Base-by-base conservation (phyloP, 176 grass and related monocot genomes). In the Carex kokanica region DNA sequence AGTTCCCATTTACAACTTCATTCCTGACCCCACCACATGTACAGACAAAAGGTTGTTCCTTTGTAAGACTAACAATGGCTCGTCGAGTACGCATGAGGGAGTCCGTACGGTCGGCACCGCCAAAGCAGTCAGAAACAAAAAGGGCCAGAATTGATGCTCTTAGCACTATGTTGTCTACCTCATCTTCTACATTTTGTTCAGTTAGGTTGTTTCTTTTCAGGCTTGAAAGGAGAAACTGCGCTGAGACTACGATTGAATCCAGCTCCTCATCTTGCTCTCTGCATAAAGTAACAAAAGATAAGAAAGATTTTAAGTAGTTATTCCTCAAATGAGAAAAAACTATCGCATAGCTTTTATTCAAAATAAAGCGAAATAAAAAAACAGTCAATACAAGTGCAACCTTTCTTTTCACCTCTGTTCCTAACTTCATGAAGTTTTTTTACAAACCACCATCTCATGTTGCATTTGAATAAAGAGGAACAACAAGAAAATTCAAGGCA, bases 81-180 rank as follows among this genome's bases (percentile, higher is more conserved):
- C 93, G 87, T 34, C 86, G 78, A 59, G 89, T 85, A 79, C 91
- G 92, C 60, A 89, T 82, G 74, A 99, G 84, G 78, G 88, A 99
- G 74, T 43, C 88, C 62, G 85, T 90, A 86, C 96, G 89, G 86
- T 95, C 96, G 85, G 91, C 91, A 40, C 96, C 96, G 60, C 96
- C 96, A 90, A 99, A 95, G 80, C 93, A 99, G 85, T 99, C 96
- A 40, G 96, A 99, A 84, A 99, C 96, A 87, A 99, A 99, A 69
- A 99, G 90, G 70, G 96, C 90, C 64, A 99, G 86, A 83, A 95
- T 81, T 32, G 96, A 99, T 47, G 89, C 91, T 84, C 92, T 93
- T 64, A 87, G 60, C 55, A 95, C 84, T 66, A 93, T 84, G 63
- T 90, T 87, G 60, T 85, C 88, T 73, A 80, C 60, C 81, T 99